Conservation (phyloP, 2,329 filamentous ascomycete species). For the Diplodia sapinea region DNA sequence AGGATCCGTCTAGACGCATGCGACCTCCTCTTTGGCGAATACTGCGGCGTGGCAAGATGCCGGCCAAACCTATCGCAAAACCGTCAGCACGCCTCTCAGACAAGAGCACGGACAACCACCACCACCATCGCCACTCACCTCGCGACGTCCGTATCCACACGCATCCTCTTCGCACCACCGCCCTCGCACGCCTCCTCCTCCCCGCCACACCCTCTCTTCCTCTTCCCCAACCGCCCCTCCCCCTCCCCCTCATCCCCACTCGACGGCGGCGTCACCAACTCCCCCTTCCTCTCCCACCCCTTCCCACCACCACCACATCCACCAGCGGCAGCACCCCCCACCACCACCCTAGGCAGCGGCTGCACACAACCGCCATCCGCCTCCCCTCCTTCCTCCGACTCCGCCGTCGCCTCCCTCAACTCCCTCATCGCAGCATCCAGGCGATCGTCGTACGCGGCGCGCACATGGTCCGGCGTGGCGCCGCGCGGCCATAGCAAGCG, state of each 20-base stretch:
- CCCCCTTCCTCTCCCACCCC: neutral
- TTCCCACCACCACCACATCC: too few species aligned
- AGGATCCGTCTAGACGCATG: neutral
- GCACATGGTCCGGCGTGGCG: constrained; percentile 15
- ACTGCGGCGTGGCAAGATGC: neutral
- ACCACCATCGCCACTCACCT: neutral
- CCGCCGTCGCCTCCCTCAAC: constrained; percentile 9
- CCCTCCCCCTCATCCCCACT: constrained; percentile 11
- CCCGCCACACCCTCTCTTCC: neutral
- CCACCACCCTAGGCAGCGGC: neutral
- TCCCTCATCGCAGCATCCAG: neutral
- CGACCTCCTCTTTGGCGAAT: constrained; percentile 3
- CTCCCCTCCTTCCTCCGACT: neutral
- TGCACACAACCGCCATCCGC: neutral
- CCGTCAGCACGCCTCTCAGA: neutral
- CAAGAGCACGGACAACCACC: neutral
- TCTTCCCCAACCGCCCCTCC: neutral
- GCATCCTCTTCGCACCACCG: neutral
- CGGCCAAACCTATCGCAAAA: neutral
- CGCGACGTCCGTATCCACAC: neutral
- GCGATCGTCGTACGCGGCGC: constrained; percentile 1
- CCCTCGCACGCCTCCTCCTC: neutral
- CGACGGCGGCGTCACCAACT: constrained; percentile 9
- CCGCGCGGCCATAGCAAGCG: neutral
- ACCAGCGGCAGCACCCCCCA: neutral